Evolutionary conservation across 805 yeast species (phyloP).

Genomic region (Cyberlindnera euphorbiae): DNA sequence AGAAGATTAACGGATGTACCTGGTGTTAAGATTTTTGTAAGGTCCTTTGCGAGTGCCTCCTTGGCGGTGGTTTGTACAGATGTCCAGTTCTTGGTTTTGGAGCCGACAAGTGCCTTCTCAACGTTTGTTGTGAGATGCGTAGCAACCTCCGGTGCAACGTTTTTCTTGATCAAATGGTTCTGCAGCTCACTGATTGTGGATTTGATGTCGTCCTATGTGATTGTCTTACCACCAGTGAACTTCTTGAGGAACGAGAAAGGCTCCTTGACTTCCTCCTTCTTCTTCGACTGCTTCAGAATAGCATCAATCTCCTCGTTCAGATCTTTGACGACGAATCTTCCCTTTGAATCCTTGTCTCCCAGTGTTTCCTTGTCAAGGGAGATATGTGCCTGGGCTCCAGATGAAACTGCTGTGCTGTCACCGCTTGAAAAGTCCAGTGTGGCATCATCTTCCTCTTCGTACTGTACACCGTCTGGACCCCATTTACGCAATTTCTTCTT

Average conservation of each 20-base stretch:
- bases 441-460: constrained; percentile 37
- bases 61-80: constrained; percentile 70
- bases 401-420: constrained; percentile 1
- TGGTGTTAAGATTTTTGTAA: constrained; percentile 81
- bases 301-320: constrained; percentile 47
- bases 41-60: constrained; percentile 52
- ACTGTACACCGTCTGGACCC: constrained; percentile 55
- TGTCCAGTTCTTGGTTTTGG: constrained; percentile 69
- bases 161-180: constrained; percentile 76
- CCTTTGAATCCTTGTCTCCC: constrained; percentile 41
- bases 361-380: constrained; percentile 27
- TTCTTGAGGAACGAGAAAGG: constrained; percentile 58
- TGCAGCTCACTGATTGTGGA: constrained; percentile 61
- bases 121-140: constrained; percentile 65
- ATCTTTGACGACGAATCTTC: constrained; percentile 64
- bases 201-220: constrained; percentile 58
- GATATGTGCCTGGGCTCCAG: background rate
- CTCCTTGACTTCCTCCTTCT: constrained; percentile 27
- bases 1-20: constrained; percentile 84
- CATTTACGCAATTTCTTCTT: constrained; percentile 53
- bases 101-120: constrained; percentile 62
- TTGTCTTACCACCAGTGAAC: constrained; percentile 64
- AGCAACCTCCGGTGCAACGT: constrained; percentile 90
- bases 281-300: constrained; percentile 30
- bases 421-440: constrained; percentile 53